Evolutionary conservation across 2,329 filamentous ascomycete genomes (phyloP).

Genomic region (Diaporthe citrichinensis): DNA sequence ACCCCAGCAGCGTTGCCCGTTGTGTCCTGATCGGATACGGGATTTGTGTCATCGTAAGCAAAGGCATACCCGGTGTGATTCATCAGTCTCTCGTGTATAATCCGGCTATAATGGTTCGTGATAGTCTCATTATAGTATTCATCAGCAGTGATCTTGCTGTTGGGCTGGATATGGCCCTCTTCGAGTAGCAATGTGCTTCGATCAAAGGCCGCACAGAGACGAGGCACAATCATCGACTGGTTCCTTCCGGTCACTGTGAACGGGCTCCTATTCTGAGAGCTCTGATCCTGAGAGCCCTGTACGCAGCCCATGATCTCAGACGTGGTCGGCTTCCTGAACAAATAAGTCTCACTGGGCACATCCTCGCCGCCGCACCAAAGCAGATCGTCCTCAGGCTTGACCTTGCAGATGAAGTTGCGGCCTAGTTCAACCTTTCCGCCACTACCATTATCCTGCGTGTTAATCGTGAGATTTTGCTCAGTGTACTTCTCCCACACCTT

Average conservation of each 20-base stretch:
- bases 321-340: constrained; percentile 29
- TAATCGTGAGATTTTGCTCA: background rate
- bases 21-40: background rate
- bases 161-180: constrained; percentile 19
- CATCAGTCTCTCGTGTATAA: constrained; percentile 7
- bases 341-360: background rate
- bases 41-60: constrained; percentile 34
- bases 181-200: constrained; percentile 20
- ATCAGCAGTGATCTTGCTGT: constrained; percentile 12
- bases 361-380: background rate
- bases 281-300: background rate
- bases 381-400: background rate
- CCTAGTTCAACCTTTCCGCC: background rate
- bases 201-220: constrained; percentile 28
- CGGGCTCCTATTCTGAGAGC: background rate
- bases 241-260: background rate
- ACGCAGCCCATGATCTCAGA: constrained; percentile 34
- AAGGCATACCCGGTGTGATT: constrained; percentile 29
- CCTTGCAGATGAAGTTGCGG: background rate
- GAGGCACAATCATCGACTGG: constrained; percentile 26
- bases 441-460: constrained; percentile 20
- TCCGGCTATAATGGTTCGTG: constrained; percentile 32
- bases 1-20: constrained; percentile 35
- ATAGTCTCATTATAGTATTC: background rate
- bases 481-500: constrained; percentile 13